These are phyloP conservation scores for Abrus pulchellus DNA, from an alignment of 306 rosid species.

Conservation along the genomic window DNA sequence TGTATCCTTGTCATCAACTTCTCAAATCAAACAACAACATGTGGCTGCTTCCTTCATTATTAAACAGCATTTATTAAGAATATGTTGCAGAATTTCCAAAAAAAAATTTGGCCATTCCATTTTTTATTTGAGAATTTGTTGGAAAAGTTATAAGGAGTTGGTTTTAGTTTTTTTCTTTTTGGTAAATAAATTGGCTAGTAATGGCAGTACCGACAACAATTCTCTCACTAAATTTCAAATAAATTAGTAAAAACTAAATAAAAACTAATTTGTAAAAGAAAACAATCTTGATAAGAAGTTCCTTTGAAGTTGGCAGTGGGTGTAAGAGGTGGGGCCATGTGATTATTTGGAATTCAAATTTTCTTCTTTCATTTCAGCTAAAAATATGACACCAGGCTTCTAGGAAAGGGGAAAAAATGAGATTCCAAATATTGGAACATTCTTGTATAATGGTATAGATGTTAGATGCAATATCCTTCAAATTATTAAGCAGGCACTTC, in stretches of 20 bases:
- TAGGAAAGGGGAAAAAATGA: neutral
- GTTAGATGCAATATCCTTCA: constrained; percentile 20
- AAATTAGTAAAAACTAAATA: constrained; percentile 8
- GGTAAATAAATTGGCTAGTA: constrained; percentile 10
- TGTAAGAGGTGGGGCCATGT: neutral
- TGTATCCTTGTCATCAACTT: neutral
- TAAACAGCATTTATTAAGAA: neutral
- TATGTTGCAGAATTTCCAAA: too few species aligned
- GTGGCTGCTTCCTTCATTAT: neutral
- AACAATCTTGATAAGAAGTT: neutral
- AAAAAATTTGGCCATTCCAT: neutral
- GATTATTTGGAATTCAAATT: constrained; percentile 35
- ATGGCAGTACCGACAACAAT: neutral
- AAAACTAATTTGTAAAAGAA: constrained; percentile 5
- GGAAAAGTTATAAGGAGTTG: neutral
- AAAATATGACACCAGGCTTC: constrained; percentile 5
- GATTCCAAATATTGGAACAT: constrained; percentile 15
- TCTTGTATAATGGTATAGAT: constrained; percentile 27
- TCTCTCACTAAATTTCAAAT: constrained; percentile 19
- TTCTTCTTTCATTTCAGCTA: neutral
- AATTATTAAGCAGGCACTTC: constrained; percentile 22
- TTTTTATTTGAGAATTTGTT: neutral
- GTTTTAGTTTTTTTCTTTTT: neutral
- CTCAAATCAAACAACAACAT: neutral
- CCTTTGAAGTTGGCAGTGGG: constrained; percentile 13